phyloP scores from a whole-genome alignment of 345 rosid genomes.

The Salix udensis region DNA sequence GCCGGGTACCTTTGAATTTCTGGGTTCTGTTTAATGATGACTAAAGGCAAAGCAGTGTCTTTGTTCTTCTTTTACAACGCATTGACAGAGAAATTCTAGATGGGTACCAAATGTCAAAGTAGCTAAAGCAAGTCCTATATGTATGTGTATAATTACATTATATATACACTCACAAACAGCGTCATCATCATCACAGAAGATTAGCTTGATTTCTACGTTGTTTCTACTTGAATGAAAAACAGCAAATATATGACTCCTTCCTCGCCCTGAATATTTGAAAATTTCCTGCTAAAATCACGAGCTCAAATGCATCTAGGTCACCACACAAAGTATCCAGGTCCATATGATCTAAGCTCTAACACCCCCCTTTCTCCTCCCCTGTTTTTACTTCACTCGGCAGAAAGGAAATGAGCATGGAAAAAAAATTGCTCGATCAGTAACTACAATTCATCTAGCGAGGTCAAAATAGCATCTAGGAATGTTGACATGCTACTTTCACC shows the following conservation, averaged over 20 bases:
- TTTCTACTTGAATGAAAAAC: no score
- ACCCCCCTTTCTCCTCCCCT: not conserved
- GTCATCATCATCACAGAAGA: not conserved
- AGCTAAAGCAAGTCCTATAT: not conserved
- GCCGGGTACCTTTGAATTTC: not conserved
- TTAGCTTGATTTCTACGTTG: not conserved
- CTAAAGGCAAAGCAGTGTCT: not conserved
- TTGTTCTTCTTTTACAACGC: not conserved
- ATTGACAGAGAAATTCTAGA: not conserved
- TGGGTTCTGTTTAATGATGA: not conserved
- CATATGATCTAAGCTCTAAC: not conserved
- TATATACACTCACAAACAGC: not conserved
- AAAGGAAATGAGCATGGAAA: not conserved
- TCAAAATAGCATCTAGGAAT: not conserved
- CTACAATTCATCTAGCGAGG: not conserved
- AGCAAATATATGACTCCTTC: no score
- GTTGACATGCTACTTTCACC: not conserved
- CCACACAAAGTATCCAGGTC: no score
- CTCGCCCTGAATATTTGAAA: no score
- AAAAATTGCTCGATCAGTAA: not conserved
- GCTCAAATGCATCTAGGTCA: no score
- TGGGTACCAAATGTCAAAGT: not conserved
- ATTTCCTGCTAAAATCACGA: no score
- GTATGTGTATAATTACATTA: no score
- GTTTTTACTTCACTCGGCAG: not conserved